Evolutionary conservation across 179 eudicot genomes (phyloP), one percentile per base, ranked within the genome.

Genomic region (Beta corolliflora): DNA sequence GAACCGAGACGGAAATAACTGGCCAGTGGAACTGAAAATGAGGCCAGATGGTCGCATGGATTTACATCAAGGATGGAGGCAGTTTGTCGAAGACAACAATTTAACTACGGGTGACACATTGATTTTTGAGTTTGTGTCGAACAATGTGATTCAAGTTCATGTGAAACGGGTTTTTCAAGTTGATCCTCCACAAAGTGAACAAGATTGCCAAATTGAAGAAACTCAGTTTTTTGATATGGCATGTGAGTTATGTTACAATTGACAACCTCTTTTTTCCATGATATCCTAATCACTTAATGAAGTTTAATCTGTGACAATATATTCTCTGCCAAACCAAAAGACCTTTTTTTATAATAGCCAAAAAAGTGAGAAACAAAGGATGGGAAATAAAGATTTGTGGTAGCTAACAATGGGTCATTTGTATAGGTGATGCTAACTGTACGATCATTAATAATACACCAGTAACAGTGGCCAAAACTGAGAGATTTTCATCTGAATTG

Each of bases 21-120:
- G 86, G 86, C 80, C 74, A 19, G 75, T 83, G 77, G 69, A 76
- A 78, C 77, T 83, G 77, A 76, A 68, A 76, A 1, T 23, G 9
- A 80, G 86, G 82, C 77, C 48, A 3, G 73, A 72, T 70, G 86
- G 86, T 61, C 83, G 86, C 31, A 77, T 83, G 41, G 82, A 83
- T 75, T 74, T 79, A n/a, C 50, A 75, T 66, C 10, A 65, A 78
- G 85, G 82, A 15, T 83, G 85, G 85, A 83, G 73, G 79, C 76
- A 79, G 71, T 83, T 83, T 63, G 48, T 83, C 19, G 10, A 3
- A 3, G 72, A 31, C 21, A 83, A 54, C 21, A 29, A 76, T 45
- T n/a, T 83, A 59, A 9, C 16, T 70, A 58, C 59, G 25, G 86
- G 86, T 54, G 83, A 83, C 77, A 76, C n/a, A 8, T 78, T 83